Base-by-base conservation (phyloP, 441 rosid species). In the Breynia disticha region DNA sequence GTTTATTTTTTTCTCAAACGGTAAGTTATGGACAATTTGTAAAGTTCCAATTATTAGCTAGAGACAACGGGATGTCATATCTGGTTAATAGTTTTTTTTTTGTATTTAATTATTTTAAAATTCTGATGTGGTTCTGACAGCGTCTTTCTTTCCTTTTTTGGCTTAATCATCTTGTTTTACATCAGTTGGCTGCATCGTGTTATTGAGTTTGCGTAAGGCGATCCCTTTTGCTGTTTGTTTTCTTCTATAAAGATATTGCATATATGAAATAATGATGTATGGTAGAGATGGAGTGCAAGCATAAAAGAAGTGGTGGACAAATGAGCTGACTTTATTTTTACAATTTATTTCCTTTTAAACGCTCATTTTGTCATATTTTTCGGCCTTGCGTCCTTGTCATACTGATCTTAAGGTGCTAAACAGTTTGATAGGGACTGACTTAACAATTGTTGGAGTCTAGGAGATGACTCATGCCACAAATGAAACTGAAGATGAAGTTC, bases 401-500 rank as follows among this genome's bases (percentile, higher is more conserved):
- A 39, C 66, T 62, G 73, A 57, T 68, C 75, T 72, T 61, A 71
- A 67, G 68, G 61, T 79, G 70, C 61, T 64, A 51, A 58, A 60
- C 66, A 67, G 71, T 56, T 69, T 64, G 55, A 44, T 54, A 66
- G 68, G 69, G 67, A 54, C 64, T 65, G 67, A 68, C 60, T 62
- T 61, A 69, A 74, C 71, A 57, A 66, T 71, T 67, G 52, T 21
- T 63, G n/a, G n/a, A n/a, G n/a, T n/a, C n/a, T n/a, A 56, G 79
- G 80, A 80, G 57, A 91, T 88, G 98, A 84, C 84, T 76, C 75
- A 54, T 63, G 60, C 72, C 24, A 75, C 79, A 12, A 59, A 63
- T 64, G 89, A 81, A 60, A 77, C 79, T 24, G 84, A 87, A 43
- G 91, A 82, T 53, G 75, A 68, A 59, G 48, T 72, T 72, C 59